A percentile compares a stretch with the other conserved stretches of the same genome.
Conservation (phyloP, 2,329 filamentous ascomycete species). For the Berkeleyomyces basicola region DNA sequence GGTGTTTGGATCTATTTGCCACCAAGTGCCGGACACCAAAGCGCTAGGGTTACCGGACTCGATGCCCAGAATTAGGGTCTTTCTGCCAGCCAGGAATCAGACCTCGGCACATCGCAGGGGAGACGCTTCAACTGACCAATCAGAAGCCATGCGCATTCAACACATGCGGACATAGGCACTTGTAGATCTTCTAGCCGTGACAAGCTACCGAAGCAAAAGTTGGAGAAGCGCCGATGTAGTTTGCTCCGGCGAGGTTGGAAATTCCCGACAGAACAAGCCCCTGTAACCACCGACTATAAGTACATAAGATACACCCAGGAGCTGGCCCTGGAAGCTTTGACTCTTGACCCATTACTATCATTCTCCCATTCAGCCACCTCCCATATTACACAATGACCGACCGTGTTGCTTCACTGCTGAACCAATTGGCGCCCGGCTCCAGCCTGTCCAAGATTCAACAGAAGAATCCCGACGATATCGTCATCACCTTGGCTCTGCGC, state of each 20-base stretch:
- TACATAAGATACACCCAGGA: not conserved
- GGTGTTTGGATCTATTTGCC: no score
- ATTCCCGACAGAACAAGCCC: not conserved
- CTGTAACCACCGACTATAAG: no score
- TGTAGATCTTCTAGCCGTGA: not conserved
- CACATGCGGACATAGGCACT: not conserved
- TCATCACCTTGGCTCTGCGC: conserved; percentile 82
- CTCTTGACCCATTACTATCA: not conserved
- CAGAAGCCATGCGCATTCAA: not conserved
- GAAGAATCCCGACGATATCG: conserved; percentile 90
- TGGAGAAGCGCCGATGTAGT: not conserved
- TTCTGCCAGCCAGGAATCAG: no score
- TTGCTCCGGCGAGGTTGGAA: not conserved
- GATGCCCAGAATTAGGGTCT: no score
- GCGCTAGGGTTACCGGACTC: no score
- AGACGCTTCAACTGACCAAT: not conserved
- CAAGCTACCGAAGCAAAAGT: not conserved
- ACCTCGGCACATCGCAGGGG: not conserved
- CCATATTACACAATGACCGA: conserved; percentile 52
- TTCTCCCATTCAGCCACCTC: not conserved
- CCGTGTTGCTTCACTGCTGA: conserved; percentile 73
- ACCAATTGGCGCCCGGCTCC: conserved; percentile 62
- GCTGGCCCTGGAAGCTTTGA: not conserved
- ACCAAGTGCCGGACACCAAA: no score
- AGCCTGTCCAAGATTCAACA: conserved; percentile 61